Evolutionary conservation across 176 grass and related monocot genomes (phyloP).

Genomic region (Guadua angustifolia): DNA sequence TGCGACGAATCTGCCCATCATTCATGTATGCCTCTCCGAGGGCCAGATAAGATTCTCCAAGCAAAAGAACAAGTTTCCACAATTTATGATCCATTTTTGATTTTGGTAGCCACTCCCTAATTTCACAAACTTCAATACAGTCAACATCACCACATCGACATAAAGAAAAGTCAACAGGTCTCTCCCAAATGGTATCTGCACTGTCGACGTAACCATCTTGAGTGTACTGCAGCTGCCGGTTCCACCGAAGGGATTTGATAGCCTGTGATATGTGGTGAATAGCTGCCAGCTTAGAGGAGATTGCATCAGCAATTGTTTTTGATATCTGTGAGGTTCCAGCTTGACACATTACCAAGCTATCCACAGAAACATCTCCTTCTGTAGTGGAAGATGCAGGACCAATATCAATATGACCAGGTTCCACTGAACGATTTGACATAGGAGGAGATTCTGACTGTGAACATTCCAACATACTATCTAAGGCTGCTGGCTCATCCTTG

Average conservation of each 20-base stretch:
- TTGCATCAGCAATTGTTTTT: conserved; percentile 71
- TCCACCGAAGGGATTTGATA: conserved; percentile 98
- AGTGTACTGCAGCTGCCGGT: conserved; percentile 79
- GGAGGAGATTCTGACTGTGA: conserved; percentile 41
- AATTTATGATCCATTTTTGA: conserved; percentile 92
- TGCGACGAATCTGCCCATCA: conserved; percentile 66
- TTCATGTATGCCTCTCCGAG: conserved; percentile 90
- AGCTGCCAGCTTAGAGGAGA: conserved; percentile 94
- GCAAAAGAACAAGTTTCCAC: conserved; percentile 98
- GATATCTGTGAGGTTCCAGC: conserved; percentile 54
- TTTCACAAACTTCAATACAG: conserved; percentile 95
- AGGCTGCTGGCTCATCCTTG: conserved; percentile 29
- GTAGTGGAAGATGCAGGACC: conserved; percentile 48
- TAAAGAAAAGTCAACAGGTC: conserved; percentile 69
- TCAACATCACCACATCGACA: conserved; percentile 91
- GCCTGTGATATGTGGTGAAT: conserved; percentile 98
- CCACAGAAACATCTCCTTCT: conserved; percentile 44
- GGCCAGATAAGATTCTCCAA: conserved; percentile 96
- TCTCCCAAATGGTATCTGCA: conserved; percentile 64
- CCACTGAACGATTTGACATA: conserved; percentile 21
- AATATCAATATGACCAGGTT: conserved; percentile 33
- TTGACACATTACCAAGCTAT: conserved; percentile 73
- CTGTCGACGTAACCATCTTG: conserved; percentile 48
- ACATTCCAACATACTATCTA: conserved; percentile 48
- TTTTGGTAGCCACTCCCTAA: conserved; percentile 96